Conservation (phyloP, 768 basidiomycete species). For the Hemileccinum impolitum region DNA sequence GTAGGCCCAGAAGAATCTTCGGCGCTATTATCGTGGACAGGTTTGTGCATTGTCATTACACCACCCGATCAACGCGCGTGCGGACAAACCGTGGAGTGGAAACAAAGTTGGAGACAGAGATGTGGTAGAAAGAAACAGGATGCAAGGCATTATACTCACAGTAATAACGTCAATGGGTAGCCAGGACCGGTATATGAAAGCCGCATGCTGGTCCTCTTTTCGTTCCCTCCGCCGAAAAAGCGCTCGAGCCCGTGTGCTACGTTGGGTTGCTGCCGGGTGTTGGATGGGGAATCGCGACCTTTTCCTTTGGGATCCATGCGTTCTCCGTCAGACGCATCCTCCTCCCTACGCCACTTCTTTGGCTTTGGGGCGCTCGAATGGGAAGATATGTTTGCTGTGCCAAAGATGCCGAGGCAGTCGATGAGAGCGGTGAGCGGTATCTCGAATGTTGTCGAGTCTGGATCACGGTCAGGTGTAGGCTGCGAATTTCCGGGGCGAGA, state of each 20-base stretch:
- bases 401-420: constrained; percentile 92
- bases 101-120: neutral
- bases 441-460: constrained; percentile 56
- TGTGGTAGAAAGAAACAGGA: neutral
- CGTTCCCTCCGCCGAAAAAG: constrained; percentile 48
- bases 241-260: constrained; percentile 46
- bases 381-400: constrained; percentile 55
- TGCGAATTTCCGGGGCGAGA: constrained; percentile 24
- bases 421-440: constrained; percentile 80
- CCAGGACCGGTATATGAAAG: constrained; percentile 80
- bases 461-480: constrained; percentile 10
- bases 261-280: constrained; percentile 19
- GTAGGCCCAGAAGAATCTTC: constrained; percentile 81
- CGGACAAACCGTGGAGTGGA: neutral
- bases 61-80: constrained; percentile 1
- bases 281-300: constrained; percentile 1
- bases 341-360: constrained; percentile 48
- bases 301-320: constrained; percentile 35
- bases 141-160: constrained; percentile 50
- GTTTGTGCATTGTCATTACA: constrained; percentile 3
- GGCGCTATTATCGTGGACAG: constrained; percentile 41
- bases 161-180: constrained; percentile 69
- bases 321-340: constrained; percentile 44
- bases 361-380: constrained; percentile 33
- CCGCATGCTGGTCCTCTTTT: constrained; percentile 79